These are phyloP conservation scores for Gnetum montanum DNA, from an alignment of 75 land plant genomes.

Conservation along the genomic window DNA sequence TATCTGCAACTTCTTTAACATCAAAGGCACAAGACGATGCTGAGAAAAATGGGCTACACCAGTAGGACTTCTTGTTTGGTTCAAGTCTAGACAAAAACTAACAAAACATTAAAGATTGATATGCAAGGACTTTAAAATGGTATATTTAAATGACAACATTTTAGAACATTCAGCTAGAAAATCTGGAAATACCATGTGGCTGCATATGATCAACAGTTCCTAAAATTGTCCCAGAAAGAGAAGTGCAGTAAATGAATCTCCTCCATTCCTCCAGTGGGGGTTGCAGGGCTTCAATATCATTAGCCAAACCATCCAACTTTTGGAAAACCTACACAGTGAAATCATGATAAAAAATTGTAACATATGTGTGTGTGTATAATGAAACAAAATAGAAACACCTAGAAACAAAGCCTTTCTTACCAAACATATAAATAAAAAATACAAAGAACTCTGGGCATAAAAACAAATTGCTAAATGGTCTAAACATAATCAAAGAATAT, in stretches of 20 bases:
- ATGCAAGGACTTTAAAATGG: too few species aligned
- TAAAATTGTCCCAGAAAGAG: conserved; percentile 72
- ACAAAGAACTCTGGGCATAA: too few species aligned
- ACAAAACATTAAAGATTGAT: too few species aligned
- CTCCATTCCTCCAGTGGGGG: conserved; percentile 92
- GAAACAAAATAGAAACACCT: too few species aligned
- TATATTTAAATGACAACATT: too few species aligned
- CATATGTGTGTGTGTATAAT: too few species aligned
- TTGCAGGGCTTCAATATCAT: conserved; percentile 60
- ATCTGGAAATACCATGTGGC: conserved; percentile 48
- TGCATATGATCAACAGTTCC: conserved; percentile 89
- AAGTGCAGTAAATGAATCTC: conserved; percentile 87
- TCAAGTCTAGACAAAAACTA: conserved; percentile 54
- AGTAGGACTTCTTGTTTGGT: conserved; percentile 57
- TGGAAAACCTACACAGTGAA: conserved; percentile 72
- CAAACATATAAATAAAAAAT: too few species aligned
- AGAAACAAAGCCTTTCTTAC: too few species aligned
- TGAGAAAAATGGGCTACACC: conserved; percentile 95
- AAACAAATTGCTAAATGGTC: too few species aligned
- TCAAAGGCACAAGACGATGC: conserved; percentile 54
- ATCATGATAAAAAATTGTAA: too few species aligned
- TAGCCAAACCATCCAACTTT: conserved; percentile 62
- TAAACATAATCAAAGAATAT: too few species aligned
- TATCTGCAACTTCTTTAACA: conserved; percentile 43
- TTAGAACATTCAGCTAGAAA: not conserved